Evolutionary conservation across 345 rosid genomes (phyloP), one percentile per base, ranked within the genome.

Genomic region (Crucihimalaya himalaica): DNA sequence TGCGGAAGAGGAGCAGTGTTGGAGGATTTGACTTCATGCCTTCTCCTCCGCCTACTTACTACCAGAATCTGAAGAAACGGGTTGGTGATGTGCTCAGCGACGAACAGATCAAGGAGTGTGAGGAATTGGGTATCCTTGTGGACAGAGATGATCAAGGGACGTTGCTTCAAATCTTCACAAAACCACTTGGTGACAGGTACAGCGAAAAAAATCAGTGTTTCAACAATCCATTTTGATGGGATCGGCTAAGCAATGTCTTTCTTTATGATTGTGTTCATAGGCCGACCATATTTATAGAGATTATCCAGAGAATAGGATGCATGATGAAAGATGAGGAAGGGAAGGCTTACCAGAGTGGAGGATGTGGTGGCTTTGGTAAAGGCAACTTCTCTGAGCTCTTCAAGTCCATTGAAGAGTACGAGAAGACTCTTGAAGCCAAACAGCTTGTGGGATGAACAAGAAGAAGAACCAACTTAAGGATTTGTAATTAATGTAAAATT

Each of bases 21-120:
- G 98, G 98, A 11, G 97, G 97, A 0, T 93, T 93, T 42, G 98
- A 93, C 57, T 93, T 91, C 78, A 93, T 93, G 97, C 97, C 98
- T 5, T 81, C 92, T 6, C 98, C 98, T 52, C 98, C 97, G 3
- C 92, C 92, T 8, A 91, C 92, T 21, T 93, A 93, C 23, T 91
- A 89, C 56, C 66, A 75, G 79, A 93, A 93, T 42, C 54, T 93
- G 75, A 93, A 89, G 85, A 81, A 77, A 21, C 80, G 96, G 7
- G 92, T 81, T 0, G 96, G 89, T 2, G 98, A 91, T 69, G 88
- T 89, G 40, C 76, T 93, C 75, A 84, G 78, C 2, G 94, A 89
- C 0, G 91, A 93, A 43, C 89, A 89, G 91, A 91, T 93, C 25
- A 83, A 85, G 68, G 89, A 93, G 73, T 93, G 97, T 62, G 91